These are phyloP conservation scores for Aspergillus diversus DNA, from an alignment of 495 filamentous ascomycete species.

Conservation along the genomic window DNA sequence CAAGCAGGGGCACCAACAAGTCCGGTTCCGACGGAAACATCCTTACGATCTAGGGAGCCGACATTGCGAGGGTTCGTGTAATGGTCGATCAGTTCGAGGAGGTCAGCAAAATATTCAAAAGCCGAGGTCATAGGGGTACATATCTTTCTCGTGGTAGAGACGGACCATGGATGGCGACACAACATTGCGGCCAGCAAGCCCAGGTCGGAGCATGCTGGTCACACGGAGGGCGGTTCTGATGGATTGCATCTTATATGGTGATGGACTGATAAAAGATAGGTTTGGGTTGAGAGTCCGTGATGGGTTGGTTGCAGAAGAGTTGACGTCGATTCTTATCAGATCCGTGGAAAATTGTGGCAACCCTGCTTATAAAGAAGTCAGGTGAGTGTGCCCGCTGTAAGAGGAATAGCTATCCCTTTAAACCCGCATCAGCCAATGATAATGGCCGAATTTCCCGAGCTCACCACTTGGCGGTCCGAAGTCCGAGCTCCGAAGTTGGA, in stretches of 20 bases:
- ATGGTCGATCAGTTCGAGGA: slow-evolving; percentile 23
- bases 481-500: slow-evolving; percentile 16
- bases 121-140: slow-evolving; percentile 17
- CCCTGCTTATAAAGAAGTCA: slow-evolving; percentile 22
- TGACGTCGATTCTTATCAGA: slow-evolving; percentile 24
- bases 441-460: slow-evolving; percentile 12
- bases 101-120: slow-evolving; percentile 16
- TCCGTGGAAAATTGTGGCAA: slow-evolving; percentile 17
- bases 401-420: slow-evolving; percentile 5
- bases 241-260: slow-evolving; percentile 17
- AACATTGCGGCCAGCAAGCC: slow-evolving; percentile 18
- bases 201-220: slow-evolving; percentile 18
- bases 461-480: slow-evolving; percentile 9
- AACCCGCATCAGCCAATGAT: slow-evolving; percentile 6
- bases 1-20: slow-evolving; percentile 89
- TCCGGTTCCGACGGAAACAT: slow-evolving; percentile 90
- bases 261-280: slow-evolving; percentile 4
- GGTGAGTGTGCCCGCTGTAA: slow-evolving; percentile 1
- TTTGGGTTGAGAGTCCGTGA: background rate
- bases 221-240: slow-evolving; percentile 21
- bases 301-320: slow-evolving; percentile 17
- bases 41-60: slow-evolving; percentile 85
- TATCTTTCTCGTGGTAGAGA: slow-evolving; percentile 27
- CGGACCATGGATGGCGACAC: slow-evolving; percentile 19
- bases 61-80: slow-evolving; percentile 62